phyloP scores from a whole-genome alignment of 805 yeast genomes.

The Yarrowia yakushimensis region DNA sequence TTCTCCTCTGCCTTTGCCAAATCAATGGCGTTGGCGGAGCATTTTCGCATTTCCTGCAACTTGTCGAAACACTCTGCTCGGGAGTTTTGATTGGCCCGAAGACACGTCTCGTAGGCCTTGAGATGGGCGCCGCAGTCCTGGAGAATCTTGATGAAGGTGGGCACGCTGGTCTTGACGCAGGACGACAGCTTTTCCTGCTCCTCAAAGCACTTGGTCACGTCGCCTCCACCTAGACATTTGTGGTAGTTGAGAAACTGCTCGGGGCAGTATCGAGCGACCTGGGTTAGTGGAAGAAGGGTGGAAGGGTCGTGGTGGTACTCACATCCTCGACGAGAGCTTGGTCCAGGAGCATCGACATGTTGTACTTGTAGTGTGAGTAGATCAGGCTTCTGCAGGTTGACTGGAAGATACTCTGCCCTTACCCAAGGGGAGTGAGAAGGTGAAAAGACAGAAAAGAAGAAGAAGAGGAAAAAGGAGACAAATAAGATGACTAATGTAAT shows the following conservation, averaged over 20 bases:
- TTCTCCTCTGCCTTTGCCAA: constrained; percentile 18
- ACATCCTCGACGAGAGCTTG: constrained; percentile 74
- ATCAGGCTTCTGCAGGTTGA: no score
- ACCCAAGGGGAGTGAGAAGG: no score
- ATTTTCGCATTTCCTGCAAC: constrained; percentile 56
- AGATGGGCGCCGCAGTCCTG: constrained; percentile 55
- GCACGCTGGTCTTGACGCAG: constrained; percentile 64
- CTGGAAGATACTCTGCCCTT: no score
- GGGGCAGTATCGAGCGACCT: constrained; percentile 72
- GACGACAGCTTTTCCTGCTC: constrained; percentile 56
- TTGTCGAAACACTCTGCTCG: constrained; percentile 52
- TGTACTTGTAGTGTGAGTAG: neutral
- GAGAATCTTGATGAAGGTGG: constrained; percentile 68
- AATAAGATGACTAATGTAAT: no score
- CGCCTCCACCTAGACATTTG: constrained; percentile 61
- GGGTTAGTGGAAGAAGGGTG: neutral
- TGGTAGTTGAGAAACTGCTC: constrained; percentile 68
- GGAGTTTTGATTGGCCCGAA: constrained; percentile 46
- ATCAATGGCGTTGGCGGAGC: constrained; percentile 49
- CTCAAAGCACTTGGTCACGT: constrained; percentile 48
- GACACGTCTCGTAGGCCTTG: constrained; percentile 63
- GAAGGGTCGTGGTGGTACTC: no score
- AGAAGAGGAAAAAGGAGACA: no score
- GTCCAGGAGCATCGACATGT: constrained; percentile 54
- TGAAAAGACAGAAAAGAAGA: no score